These are phyloP conservation scores for Aureobasidium sp. DNA, from an alignment of 2,329 filamentous ascomycete species.

Conservation along the genomic window DNA sequence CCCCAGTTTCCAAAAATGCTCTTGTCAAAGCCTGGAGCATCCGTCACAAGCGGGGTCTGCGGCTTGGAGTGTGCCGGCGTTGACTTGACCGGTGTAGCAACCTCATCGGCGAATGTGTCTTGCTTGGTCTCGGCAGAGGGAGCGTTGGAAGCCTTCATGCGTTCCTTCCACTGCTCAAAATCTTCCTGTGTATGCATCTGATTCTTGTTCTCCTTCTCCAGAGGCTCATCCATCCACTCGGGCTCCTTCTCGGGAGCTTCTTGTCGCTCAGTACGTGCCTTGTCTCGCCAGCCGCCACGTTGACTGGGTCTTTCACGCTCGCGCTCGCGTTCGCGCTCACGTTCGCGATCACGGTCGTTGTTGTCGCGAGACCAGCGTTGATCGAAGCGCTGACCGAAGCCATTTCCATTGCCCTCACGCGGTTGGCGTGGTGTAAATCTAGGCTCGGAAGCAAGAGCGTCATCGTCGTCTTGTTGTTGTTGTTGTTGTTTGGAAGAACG, in stretches of 20 bases:
- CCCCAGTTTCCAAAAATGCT: conserved; percentile 60
- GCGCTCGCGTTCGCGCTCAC: conserved; percentile 50
- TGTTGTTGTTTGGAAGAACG: conserved; percentile 66
- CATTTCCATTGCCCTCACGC: conserved; percentile 51
- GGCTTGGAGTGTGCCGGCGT: conserved; percentile 35
- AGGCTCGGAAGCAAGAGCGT: conserved; percentile 29
- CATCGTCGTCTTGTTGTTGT: conserved; percentile 58
- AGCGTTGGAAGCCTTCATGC: conserved; percentile 59
- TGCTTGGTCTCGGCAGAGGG: conserved; percentile 29
- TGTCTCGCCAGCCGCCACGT: conserved; percentile 58
- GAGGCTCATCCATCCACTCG: conserved; percentile 70
- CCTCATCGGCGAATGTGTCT: conserved; percentile 19
- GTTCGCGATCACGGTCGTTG: conserved; percentile 45
- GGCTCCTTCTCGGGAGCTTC: conserved; percentile 69
- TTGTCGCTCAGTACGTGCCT: conserved; percentile 43
- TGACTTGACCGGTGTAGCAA: conserved; percentile 19
- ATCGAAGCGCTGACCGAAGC: conserved; percentile 63
- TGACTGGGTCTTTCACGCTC: conserved; percentile 41
- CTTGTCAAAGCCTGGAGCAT: conserved; percentile 61
- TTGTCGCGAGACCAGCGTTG: conserved; percentile 46
- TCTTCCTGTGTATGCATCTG: conserved; percentile 87
- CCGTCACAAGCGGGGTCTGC: conserved; percentile 56
- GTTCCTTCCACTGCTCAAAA: conserved; percentile 90
- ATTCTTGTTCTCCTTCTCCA: conserved; percentile 52
- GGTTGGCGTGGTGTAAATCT: conserved; percentile 6